phyloP scores from a whole-genome alignment of 129 eudicot genomes.

The Solidago caesia region DNA sequence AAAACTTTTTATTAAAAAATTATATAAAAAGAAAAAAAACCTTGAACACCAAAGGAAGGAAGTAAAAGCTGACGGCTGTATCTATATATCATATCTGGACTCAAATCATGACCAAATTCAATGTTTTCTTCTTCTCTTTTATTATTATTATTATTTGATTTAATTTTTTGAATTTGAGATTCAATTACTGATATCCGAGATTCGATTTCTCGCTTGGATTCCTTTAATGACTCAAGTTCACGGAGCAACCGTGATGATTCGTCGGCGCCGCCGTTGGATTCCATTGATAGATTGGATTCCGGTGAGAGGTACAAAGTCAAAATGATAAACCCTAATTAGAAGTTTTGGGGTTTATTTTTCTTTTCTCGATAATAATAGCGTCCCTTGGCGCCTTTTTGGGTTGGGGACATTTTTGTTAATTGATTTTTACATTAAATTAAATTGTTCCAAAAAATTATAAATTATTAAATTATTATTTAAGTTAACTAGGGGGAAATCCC shows the following conservation, averaged over 20 bases:
- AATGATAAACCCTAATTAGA: slow-evolving; percentile 37
- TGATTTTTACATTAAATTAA: background rate
- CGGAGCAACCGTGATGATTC: slow-evolving; percentile 38
- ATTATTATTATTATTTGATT: slow-evolving; percentile 13
- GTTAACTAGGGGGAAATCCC: no score
- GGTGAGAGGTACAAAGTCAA: background rate
- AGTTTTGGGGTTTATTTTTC: background rate
- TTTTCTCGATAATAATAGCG: background rate
- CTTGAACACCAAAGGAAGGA: slow-evolving; percentile 89
- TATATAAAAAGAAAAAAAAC: slow-evolving; percentile 20
- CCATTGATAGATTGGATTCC: slow-evolving; percentile 35
- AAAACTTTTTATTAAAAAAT: background rate
- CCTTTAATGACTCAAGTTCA: slow-evolving; percentile 56
- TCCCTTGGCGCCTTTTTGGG: slow-evolving; percentile 24
- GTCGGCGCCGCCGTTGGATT: slow-evolving; percentile 41
- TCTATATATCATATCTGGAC: slow-evolving; percentile 69
- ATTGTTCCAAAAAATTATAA: no score
- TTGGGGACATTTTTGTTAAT: background rate
- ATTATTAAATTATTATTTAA: no score
- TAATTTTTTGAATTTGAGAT: slow-evolving; percentile 53
- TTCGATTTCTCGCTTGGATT: slow-evolving; percentile 54
- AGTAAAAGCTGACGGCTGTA: slow-evolving; percentile 94
- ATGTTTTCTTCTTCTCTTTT: slow-evolving; percentile 8
- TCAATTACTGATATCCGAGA: slow-evolving; percentile 57
- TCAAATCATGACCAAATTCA: slow-evolving; percentile 43